Base-by-base conservation (phyloP, 148 eudicot genomes). In the Cornus suecica region DNA sequence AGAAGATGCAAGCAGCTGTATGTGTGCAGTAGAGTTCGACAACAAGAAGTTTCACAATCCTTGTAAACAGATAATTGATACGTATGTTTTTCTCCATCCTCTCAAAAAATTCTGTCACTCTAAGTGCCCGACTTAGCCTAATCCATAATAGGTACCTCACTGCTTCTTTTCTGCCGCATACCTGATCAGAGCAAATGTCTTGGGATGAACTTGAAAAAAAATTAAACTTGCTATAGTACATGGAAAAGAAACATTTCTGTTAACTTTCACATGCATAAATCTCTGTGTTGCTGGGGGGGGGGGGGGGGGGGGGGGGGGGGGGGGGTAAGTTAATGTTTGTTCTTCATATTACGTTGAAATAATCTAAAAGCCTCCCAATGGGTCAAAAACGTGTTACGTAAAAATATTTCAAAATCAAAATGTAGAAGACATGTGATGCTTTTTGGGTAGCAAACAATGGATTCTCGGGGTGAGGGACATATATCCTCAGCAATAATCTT, bases 11-110 rank as follows among this genome's bases (percentile, higher is more conserved):
- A 23, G 87, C 87, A 28, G 87, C 87, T 26, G 87, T 81, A 69
- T 84, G 87, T 4, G 84, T 84, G 78, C 87, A 84, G 45, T 84
- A 84, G 0, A 81, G 71, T 73, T 84, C 87, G 11, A 84, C 87
- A 70, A 73, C 87, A 23, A 84, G 30, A 68, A 84, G 84, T 71
- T 84, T 84, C 28, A 84, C 45, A 28, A 84, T 84, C 70, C 87
- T 75, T 23, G 82, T 75, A 61, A 78, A 84, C 2, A 84, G 80
- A 48, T 84, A 84, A 27, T 84, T 84, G 65, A 84, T 63, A 3
- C 87, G 84, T 1, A 79, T 84, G 67, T 84, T 78, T 54, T 84
- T 84, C 76, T 84, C 84, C 72, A 84, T 22, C 73, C 65, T 78
- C 72, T 78, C 74, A 41, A 84, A 84, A 34, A 80, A 81, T 16